These are phyloP conservation scores for Aspergillus fructus DNA, from an alignment of 2,329 filamentous ascomycete genomes.

Conservation along the genomic window DNA sequence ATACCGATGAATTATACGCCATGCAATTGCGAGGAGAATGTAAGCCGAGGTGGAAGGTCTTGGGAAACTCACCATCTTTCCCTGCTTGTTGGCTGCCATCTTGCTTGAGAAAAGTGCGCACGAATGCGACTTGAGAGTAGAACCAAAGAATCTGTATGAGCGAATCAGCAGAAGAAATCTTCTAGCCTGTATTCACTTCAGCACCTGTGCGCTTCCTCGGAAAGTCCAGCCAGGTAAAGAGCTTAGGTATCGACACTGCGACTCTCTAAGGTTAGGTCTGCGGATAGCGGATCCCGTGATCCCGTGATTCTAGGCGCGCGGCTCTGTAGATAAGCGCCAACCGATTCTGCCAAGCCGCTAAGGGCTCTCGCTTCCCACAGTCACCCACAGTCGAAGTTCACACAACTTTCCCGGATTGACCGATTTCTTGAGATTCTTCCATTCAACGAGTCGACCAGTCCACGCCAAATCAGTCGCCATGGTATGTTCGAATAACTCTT, in stretches of 20 bases:
- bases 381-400: constrained; percentile 39
- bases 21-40: background rate
- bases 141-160: constrained; percentile 26
- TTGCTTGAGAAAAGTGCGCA: constrained; percentile 36
- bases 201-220: constrained; percentile 12
- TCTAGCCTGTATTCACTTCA: constrained; percentile 18
- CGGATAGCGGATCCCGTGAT: constrained; percentile 11
- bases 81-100: constrained; percentile 82
- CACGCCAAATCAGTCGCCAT: constrained; percentile 48
- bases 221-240: constrained; percentile 17
- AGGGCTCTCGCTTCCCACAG: constrained; percentile 39
- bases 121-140: constrained; percentile 44
- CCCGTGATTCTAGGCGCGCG: constrained; percentile 14
- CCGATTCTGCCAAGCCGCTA: constrained; percentile 34
- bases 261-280: constrained; percentile 9
- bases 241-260: constrained; percentile 2
- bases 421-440: constrained; percentile 27
- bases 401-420: constrained; percentile 25
- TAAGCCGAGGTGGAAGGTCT: constrained; percentile 8
- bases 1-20: background rate
- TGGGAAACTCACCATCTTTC: constrained; percentile 86
- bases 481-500: constrained; percentile 37
- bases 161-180: constrained; percentile 24
- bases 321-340: constrained; percentile 27
- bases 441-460: constrained; percentile 39